phyloP scores from a whole-genome alignment of 208 protist species.

The Leishmania lainsoni region DNA sequence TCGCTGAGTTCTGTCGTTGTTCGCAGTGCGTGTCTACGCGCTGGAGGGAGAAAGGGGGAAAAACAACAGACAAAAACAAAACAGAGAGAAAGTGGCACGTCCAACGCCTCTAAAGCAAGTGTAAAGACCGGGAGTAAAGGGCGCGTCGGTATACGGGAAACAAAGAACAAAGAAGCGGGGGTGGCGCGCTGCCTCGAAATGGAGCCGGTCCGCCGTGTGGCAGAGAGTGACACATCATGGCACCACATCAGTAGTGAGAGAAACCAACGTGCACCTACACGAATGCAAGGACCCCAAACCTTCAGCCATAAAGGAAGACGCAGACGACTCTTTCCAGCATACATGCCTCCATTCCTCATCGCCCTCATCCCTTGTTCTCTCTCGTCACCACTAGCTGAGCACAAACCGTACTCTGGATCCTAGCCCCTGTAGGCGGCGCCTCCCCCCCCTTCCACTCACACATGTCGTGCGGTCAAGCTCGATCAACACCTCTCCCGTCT shows the following conservation, averaged over 20 bases:
- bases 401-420: not conserved
- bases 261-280: not conserved
- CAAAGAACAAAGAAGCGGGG: not conserved
- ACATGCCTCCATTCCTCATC: not conserved
- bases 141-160: not conserved
- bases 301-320: not conserved
- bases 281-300: not conserved
- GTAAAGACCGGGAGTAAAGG: not conserved
- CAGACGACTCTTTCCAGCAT: not conserved
- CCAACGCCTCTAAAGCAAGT: not conserved
- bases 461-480: not conserved
- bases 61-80: not conserved
- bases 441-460: not conserved
- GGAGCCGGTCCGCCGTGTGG: not conserved
- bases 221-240: not conserved
- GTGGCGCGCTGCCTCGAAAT: not conserved
- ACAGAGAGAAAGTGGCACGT: not conserved
- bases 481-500: not conserved
- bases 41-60: not conserved
- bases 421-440: not conserved
- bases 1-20: no score
- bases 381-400: not conserved
- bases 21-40: not conserved
- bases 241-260: not conserved
- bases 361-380: not conserved